A percentile compares a stretch with the other conserved stretches of the same genome.
These are phyloP conservation scores for Suillus cothurnatus DNA, from an alignment of 768 basidiomycete genomes.

Conservation along the genomic window DNA sequence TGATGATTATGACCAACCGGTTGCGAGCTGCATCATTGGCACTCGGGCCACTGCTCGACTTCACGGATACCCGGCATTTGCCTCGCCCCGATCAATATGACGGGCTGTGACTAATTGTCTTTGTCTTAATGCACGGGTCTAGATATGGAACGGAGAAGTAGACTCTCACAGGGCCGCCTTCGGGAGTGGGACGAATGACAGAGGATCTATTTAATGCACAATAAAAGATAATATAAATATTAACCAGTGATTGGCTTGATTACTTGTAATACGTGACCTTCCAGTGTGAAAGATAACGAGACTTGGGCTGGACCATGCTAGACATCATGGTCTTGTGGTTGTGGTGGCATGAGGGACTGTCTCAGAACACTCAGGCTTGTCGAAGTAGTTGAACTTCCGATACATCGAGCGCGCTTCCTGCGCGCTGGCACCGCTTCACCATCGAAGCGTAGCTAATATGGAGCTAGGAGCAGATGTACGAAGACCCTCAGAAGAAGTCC, in stretches of 20 bases:
- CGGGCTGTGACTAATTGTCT: slow-evolving; percentile 24
- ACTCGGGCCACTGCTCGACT: slow-evolving; percentile 20
- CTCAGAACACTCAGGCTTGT: not conserved
- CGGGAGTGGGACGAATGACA: not conserved
- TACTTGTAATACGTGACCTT: not conserved
- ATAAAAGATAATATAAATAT: not conserved
- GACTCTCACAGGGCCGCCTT: not conserved
- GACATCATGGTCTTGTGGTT: not conserved
- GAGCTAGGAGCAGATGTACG: not conserved
- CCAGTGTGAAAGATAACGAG: not conserved
- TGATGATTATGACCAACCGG: slow-evolving; percentile 19
- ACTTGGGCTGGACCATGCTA: not conserved
- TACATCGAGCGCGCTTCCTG: not conserved
- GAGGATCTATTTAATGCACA: not conserved
- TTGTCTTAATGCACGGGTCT: not conserved
- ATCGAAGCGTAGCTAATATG: slow-evolving; percentile 5
- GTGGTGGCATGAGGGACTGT: not conserved
- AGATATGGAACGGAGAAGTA: not conserved
- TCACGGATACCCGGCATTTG: slow-evolving; percentile 28
- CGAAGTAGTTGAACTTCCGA: not conserved
- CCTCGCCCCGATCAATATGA: slow-evolving; percentile 34
- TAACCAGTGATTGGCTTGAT: not conserved
- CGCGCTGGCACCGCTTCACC: not conserved
- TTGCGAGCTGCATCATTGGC: slow-evolving; percentile 19
- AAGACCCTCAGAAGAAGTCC: not conserved